Conservation (phyloP, 2,329 filamentous ascomycete genomes). For the Pseudocercospora macadamiae region DNA sequence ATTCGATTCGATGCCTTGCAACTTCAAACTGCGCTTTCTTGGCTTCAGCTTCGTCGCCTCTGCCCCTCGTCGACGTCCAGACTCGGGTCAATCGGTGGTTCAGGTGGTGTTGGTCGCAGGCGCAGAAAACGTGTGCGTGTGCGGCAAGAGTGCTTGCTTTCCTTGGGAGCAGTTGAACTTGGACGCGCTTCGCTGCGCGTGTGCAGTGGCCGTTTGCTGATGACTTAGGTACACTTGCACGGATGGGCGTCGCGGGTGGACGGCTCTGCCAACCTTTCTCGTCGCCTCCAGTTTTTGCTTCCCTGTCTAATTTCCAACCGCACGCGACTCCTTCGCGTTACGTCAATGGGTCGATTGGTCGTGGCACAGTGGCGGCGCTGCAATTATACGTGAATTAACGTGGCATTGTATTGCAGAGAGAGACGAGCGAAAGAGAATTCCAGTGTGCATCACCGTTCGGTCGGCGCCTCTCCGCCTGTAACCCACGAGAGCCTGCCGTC, state of each 20-base stretch:
- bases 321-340: conserved; percentile 1
- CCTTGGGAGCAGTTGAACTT: too few relatives aligned
- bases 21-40: background rate
- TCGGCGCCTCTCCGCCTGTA: conserved; percentile 2
- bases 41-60: background rate
- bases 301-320: conserved; percentile 6
- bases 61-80: background rate
- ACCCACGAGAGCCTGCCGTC: background rate
- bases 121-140: background rate
- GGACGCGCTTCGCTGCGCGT: background rate
- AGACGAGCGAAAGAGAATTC: background rate
- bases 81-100: background rate
- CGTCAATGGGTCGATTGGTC: background rate
- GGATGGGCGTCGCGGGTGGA: background rate
- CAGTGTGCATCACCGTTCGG: background rate
- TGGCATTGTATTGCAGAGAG: background rate
- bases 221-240: background rate
- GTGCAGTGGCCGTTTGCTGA: background rate
- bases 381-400: conserved; percentile 1
- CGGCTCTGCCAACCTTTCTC: conserved; percentile 8
- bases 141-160: background rate
- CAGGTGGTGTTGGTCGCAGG: background rate
- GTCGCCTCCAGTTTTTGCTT: background rate
- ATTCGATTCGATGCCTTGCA: background rate
- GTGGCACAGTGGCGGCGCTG: conserved; percentile 3